Percentiles rank a stretch among this genome's conserved stretches.
phyloP scores from a whole-genome alignment of 2,329 filamentous ascomycete species.

The Pestalotiopsis sp. region DNA sequence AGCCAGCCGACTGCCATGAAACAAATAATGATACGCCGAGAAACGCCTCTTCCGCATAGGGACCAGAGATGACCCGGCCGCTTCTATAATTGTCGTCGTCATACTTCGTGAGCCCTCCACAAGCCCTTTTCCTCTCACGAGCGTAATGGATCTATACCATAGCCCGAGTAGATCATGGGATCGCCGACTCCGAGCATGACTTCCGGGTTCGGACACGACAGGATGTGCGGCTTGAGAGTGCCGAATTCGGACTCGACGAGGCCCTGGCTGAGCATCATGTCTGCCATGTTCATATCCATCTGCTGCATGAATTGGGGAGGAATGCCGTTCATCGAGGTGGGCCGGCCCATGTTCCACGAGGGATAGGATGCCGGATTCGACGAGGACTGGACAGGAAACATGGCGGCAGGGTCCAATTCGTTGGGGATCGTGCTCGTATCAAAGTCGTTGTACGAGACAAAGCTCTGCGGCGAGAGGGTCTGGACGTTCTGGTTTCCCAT shows the following conservation, averaged over 20 bases:
- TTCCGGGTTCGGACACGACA: slow-evolving; percentile 53
- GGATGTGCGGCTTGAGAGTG: slow-evolving; percentile 56
- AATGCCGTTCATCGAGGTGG: slow-evolving; percentile 34
- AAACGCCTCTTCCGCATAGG: not conserved
- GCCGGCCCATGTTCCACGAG: slow-evolving; percentile 35
- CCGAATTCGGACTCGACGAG: slow-evolving; percentile 54
- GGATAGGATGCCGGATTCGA: slow-evolving; percentile 29
- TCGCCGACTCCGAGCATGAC: slow-evolving; percentile 60
- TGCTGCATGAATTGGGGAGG: slow-evolving; percentile 45
- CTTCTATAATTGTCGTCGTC: not conserved
- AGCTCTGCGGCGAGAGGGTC: slow-evolving; percentile 57
- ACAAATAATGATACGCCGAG: not conserved
- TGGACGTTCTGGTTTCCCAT: slow-evolving; percentile 45
- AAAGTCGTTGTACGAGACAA: slow-evolving; percentile 45
- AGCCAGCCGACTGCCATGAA: not conserved
- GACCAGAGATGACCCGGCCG: not conserved
- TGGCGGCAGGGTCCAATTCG: slow-evolving; percentile 26
- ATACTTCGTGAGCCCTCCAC: not conserved
- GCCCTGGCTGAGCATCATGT: slow-evolving; percentile 50
- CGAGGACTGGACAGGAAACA: slow-evolving; percentile 31
- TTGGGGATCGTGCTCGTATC: slow-evolving; percentile 32
- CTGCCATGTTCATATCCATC: slow-evolving; percentile 40
- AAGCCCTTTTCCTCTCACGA: slow-evolving; percentile 18
- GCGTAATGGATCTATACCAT: slow-evolving; percentile 40
- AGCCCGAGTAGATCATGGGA: slow-evolving; percentile 60